These are phyloP conservation scores for Tricholoma hemisulphureum DNA, from an alignment of 768 basidiomycete species.

Conservation along the genomic window DNA sequence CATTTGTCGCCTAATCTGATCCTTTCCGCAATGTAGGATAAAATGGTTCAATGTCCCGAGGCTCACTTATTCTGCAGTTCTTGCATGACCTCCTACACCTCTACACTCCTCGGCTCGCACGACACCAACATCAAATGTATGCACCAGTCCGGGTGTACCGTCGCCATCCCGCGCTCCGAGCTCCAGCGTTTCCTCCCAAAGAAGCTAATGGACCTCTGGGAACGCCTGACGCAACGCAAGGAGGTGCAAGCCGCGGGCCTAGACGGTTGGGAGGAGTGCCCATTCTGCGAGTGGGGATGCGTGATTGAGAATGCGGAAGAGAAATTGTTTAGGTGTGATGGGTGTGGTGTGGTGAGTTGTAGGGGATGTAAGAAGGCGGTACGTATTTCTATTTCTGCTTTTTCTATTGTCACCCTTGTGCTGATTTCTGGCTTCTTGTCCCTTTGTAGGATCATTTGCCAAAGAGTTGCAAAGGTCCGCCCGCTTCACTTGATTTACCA, in stretches of 20 bases:
- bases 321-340: constrained; percentile 59
- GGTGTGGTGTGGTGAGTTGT: constrained; percentile 76
- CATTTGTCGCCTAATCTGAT: neutral
- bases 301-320: constrained; percentile 66
- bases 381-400: constrained; percentile 18
- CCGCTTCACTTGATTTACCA: neutral
- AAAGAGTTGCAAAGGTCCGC: constrained; percentile 69
- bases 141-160: constrained; percentile 73
- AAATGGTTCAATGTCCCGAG: constrained; percentile 88
- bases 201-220: constrained; percentile 69
- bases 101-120: constrained; percentile 63
- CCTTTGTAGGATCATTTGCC: constrained; percentile 69
- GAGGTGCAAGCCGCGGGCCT: constrained; percentile 77
- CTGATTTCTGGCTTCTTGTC: neutral
- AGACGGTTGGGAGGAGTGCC: constrained; percentile 86
- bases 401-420: neutral
- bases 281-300: constrained; percentile 85
- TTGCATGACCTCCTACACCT: constrained; percentile 70
- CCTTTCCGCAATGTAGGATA: constrained; percentile 46
- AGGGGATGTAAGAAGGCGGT: constrained; percentile 74
- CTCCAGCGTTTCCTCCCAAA: constrained; percentile 63
- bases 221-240: constrained; percentile 70
- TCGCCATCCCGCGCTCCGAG: constrained; percentile 66
- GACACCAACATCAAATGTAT: constrained; percentile 69
- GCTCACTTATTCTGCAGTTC: constrained; percentile 81